Conservation (phyloP, 2,329 filamentous ascomycete species). For the Dothistroma septosporum region DNA sequence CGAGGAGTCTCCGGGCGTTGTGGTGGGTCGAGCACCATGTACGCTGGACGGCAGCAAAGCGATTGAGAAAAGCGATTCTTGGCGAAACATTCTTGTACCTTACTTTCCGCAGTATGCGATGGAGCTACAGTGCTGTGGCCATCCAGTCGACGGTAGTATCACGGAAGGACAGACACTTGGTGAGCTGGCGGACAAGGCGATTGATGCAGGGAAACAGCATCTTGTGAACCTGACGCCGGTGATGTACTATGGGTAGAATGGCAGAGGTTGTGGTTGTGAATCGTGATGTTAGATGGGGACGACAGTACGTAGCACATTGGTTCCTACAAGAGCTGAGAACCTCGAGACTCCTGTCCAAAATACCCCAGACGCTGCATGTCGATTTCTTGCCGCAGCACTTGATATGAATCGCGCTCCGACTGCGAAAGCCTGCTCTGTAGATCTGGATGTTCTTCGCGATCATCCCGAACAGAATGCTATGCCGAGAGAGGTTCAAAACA, state of each 20-base stretch:
- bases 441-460: no score
- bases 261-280: background rate
- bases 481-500: no score
- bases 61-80: conserved; percentile 18
- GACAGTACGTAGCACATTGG: background rate
- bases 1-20: conserved; percentile 18
- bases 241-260: conserved; percentile 14
- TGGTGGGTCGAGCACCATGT: conserved; percentile 13
- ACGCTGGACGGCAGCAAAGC: conserved; percentile 14
- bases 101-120: conserved; percentile 18
- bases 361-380: background rate
- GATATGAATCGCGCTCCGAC: no score
- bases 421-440: no score
- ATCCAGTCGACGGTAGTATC: conserved; percentile 19
- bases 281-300: background rate
- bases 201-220: conserved; percentile 19
- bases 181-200: conserved; percentile 23
- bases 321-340: background rate
- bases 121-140: conserved; percentile 23
- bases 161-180: conserved; percentile 16
- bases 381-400: no score
- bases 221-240: conserved; percentile 16
- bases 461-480: no score
- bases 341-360: background rate
- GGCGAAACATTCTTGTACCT: conserved; percentile 21